Evolutionary conservation across 2,329 filamentous ascomycete species (phyloP), one percentile per base, ranked within the genome.

Genomic region (Bimuria novae-zelandiae): DNA sequence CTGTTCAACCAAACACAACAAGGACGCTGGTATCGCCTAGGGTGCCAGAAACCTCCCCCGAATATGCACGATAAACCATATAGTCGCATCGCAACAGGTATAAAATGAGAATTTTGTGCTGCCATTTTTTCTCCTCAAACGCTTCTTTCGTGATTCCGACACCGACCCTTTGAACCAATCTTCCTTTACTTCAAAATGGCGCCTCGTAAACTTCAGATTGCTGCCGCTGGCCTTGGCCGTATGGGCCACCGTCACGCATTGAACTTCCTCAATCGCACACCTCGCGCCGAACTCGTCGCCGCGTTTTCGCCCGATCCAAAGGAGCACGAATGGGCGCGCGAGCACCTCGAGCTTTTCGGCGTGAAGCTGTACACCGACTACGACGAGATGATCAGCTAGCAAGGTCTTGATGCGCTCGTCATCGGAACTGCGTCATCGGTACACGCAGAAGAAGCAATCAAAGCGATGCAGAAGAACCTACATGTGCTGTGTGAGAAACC

Each of bases 161-260:
- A 7, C 22, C 4, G 14, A 12, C n/a, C n/a, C n/a, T 21, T 10
- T 16, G 36, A 29, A 10, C n/a, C 21, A 12, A 16, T 30, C 2
- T 36, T 19, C n/a, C 11, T n/a, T 23, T 16, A n/a, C 32, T n/a
- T 33, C 33, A 37, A 19, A 41, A 61, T 61, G 58, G 43, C 52
- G 19, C 57, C 61, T n/a, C 49, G 52, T 29, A 60, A 57, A 46
- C 59, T 65, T 19, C 54, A 76, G 54, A 67, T 81, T 59, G 79
- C 71, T 47, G 76, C 76, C 47, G 77, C 77, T 25, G 80, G 80
- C 42, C 76, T 82, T 37, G 80, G 80, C 23, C 77, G 80, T 59
- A 82, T 82, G 77, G 80, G 79, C 37, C 75, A 77, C 54, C 74
- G 79, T 17, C 79, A 82, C 67, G 80, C 77, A 47, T 65, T 77